Evolutionary conservation across 139 green algal species (phyloP), one percentile per base, ranked within the genome.

Genomic region (Coccomyxa sp.): DNA sequence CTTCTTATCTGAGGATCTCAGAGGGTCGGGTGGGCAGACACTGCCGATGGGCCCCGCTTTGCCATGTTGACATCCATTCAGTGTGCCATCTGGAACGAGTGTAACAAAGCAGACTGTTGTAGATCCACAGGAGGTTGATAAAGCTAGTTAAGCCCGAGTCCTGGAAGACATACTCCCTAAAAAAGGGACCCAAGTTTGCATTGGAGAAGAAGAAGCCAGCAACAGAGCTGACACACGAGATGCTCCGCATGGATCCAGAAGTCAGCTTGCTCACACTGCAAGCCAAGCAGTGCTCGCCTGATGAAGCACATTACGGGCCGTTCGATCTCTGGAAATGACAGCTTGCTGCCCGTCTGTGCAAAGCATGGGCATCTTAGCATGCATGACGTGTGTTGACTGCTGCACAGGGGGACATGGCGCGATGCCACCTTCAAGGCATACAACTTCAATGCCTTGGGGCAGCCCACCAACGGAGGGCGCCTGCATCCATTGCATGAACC

Each of bases 401-500:
- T 68, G 11, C 85, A 76, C 90, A 95, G 91, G 83, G 97, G 95
- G 38, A 92, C 92, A 9, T 99, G 96, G 96, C 91, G 91, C 79
- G 88, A 88, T 0, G 79, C 90, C 68, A 86, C 93, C 28, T 99
- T 99, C 94, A 99, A 99, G 91, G 85, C 91, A 10, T 98, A 98
- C 92, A 99, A 99, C 90, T 98, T 98, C 87, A 87, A 96, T 71
- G 95, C 97, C 3, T 82, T 98, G 38, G 96, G 95, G 0, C 83
- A 92, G 28, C 87, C 85, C 3, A 84, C 91, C 0, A 23, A 82
- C 0, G 91, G 94, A 10, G 97, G 97, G 25, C 87, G 96, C 89
- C 89, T 99, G 81, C 97, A 99, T 90, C 97, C 97, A 14, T 92
- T 99, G 80, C 90, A n/a, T n/a, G n/a, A n/a, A n/a, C n/a, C n/a